Evolutionary conservation across 1,284 basidiomycete species (phyloP).

Genomic region (Ganoderma leucocontextum): DNA sequence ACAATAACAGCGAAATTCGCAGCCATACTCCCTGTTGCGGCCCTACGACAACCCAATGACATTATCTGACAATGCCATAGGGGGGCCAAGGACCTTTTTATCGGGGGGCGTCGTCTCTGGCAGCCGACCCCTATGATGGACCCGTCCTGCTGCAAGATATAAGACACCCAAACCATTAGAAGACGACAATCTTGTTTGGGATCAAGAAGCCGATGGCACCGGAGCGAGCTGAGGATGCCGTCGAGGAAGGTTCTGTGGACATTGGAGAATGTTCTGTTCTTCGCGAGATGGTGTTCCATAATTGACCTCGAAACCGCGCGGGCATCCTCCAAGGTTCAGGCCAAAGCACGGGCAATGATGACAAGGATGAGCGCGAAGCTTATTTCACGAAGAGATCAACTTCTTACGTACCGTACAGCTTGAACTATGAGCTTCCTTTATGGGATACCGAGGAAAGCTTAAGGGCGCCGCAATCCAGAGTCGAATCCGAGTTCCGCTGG

Average conservation of each 20-base stretch:
- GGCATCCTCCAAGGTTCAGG: not conserved
- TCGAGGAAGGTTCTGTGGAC: not conserved
- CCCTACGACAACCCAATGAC: not conserved
- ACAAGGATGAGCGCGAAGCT: constrained; percentile 3
- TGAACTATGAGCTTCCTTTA: not conserved
- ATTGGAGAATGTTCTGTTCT: not conserved
- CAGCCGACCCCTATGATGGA: not conserved
- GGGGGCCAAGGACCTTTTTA: not conserved
- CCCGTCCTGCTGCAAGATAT: not conserved
- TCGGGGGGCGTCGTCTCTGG: not conserved
- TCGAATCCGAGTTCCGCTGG: not conserved
- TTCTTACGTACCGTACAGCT: not conserved
- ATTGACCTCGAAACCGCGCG: not conserved
- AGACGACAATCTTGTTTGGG: not conserved
- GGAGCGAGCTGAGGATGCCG: constrained; percentile 4
- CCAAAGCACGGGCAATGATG: not conserved
- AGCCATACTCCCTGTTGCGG: not conserved
- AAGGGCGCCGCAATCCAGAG: not conserved
- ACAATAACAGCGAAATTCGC: not conserved
- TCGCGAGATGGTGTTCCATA: not conserved
- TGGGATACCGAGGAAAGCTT: not conserved
- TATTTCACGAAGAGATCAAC: not conserved
- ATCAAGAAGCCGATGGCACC: constrained; percentile 9
- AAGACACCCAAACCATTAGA: not conserved
- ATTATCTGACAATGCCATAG: not conserved